A percentile compares a stretch with the other conserved stretches of the same genome.
Conservation (phyloP, 225 moss, liverwort and hornwort species). For the Physcomitrellopsis africana region DNA sequence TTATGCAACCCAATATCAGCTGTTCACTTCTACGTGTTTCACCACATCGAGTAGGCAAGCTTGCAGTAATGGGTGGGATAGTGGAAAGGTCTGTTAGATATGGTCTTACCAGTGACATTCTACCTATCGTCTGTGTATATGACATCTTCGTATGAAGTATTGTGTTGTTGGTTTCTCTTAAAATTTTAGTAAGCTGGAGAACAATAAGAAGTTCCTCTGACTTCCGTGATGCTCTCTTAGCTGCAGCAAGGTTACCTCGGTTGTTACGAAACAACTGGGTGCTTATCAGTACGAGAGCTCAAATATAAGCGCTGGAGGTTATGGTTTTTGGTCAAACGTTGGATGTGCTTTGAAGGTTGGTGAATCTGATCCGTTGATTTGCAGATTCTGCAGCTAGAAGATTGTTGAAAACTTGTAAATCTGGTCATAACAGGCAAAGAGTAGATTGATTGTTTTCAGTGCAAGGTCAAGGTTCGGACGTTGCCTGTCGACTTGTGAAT, state of each 20-base stretch:
- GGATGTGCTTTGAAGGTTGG: too few species aligned
- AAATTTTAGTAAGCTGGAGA: not conserved
- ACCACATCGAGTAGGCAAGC: slow-evolving; percentile 83
- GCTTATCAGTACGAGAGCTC: not conserved
- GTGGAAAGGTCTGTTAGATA: slow-evolving; percentile 76
- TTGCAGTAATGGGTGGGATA: slow-evolving; percentile 74
- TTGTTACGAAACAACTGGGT: not conserved
- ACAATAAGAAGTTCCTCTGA: not conserved
- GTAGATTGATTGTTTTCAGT: slow-evolving; percentile 48
- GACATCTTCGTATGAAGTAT: not conserved
- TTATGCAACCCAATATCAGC: slow-evolving; percentile 91
- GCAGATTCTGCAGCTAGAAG: slow-evolving; percentile 64
- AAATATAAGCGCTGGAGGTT: too few species aligned
- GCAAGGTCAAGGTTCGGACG: slow-evolving; percentile 51
- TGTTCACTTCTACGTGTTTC: slow-evolving; percentile 67
- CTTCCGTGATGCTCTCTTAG: not conserved
- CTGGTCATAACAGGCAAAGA: slow-evolving; percentile 50
- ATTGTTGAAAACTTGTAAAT: slow-evolving; percentile 54
- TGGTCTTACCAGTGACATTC: not conserved
- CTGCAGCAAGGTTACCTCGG: not conserved
- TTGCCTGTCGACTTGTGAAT: slow-evolving; percentile 41
- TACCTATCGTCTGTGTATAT: not conserved
- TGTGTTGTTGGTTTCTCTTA: not conserved
- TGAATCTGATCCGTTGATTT: slow-evolving; percentile 13
- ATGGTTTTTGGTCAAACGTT: too few species aligned